A percentile compares a stretch with the other conserved stretches of the same genome.
Conservation (phyloP, 345 rosid species). For the Carallia brachiata region DNA sequence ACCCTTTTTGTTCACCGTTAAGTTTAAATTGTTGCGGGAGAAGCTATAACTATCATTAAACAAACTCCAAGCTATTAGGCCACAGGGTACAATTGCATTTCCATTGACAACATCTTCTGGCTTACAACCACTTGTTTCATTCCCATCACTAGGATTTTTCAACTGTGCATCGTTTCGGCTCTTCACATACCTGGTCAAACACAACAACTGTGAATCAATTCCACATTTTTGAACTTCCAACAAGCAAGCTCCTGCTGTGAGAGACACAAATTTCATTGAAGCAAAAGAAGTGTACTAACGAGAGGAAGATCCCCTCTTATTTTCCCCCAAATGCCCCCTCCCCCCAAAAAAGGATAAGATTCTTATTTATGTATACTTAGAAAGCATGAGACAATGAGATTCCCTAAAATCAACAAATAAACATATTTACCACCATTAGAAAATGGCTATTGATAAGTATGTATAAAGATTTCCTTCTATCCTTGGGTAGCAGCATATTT, state of each 20-base stretch:
- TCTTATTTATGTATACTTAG: background rate
- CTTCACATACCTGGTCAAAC: slow-evolving; percentile 66
- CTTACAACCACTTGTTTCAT: slow-evolving; percentile 50
- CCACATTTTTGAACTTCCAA: background rate
- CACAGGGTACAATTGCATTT: slow-evolving; percentile 76
- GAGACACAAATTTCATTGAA: no score
- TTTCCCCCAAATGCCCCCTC: no score
- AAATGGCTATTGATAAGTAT: no score
- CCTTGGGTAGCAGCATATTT: no score
- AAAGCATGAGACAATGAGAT: no score
- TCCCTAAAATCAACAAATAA: no score
- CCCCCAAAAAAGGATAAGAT: no score
- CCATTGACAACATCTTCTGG: slow-evolving; percentile 57
- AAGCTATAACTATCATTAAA: slow-evolving; percentile 84
- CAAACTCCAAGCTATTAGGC: slow-evolving; percentile 99
- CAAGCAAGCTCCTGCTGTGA: background rate
- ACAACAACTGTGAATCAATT: background rate
- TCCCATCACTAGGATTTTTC: slow-evolving; percentile 32
- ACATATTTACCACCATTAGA: no score
- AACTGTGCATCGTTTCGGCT: slow-evolving; percentile 83
- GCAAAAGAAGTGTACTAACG: background rate
- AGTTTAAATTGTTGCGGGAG: slow-evolving; percentile 35
- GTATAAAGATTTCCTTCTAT: no score
- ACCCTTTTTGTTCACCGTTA: slow-evolving; percentile 62
- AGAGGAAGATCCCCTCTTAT: background rate